phyloP scores from a whole-genome alignment of 2,329 filamentous ascomycete genomes.

The Colletotrichum musicola region DNA sequence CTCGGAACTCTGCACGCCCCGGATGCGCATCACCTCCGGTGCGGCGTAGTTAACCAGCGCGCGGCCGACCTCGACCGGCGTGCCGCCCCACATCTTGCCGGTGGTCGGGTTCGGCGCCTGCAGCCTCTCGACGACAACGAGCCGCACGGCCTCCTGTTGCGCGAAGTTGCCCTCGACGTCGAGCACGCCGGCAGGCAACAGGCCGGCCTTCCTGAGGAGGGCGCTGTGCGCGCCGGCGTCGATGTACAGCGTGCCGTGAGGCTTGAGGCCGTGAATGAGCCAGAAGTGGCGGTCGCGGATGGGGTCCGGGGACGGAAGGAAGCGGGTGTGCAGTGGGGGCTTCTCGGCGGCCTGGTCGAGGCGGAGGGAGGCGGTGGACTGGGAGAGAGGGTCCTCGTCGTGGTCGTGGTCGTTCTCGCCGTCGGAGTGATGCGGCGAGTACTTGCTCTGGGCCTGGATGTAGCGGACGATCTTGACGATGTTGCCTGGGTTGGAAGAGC shows the following conservation, averaged over 20 bases:
- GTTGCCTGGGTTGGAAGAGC: conserved; percentile 93
- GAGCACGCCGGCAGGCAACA: conserved; percentile 91
- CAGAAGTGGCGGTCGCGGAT: conserved; percentile 97
- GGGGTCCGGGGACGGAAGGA: conserved; percentile 85
- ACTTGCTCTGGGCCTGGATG: conserved; percentile 67
- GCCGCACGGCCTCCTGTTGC: conserved; percentile 90
- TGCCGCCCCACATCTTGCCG: conserved; percentile 63
- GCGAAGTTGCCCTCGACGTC: conserved; percentile 90
- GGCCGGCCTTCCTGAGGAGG: conserved; percentile 83
- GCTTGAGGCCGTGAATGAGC: conserved; percentile 91
- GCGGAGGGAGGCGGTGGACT: conserved; percentile 58
- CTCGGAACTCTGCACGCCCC: conserved; percentile 84
- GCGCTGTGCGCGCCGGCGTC: conserved; percentile 90
- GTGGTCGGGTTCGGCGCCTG: conserved; percentile 50
- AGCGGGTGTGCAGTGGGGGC: conserved; percentile 88
- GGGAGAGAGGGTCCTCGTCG: conserved; percentile 51
- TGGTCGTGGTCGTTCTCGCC: conserved; percentile 44
- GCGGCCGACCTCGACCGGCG: conserved; percentile 81
- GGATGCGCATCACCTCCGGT: conserved; percentile 84
- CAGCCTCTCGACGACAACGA: conserved; percentile 81
- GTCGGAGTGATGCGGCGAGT: conserved; percentile 41
- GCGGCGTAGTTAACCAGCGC: conserved; percentile 95
- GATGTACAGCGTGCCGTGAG: conserved; percentile 92
- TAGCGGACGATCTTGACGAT: conserved; percentile 89
- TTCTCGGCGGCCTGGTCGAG: conserved; percentile 50